Conservation (phyloP, 306 rosid genomes). For the Dryas octopetala region DNA sequence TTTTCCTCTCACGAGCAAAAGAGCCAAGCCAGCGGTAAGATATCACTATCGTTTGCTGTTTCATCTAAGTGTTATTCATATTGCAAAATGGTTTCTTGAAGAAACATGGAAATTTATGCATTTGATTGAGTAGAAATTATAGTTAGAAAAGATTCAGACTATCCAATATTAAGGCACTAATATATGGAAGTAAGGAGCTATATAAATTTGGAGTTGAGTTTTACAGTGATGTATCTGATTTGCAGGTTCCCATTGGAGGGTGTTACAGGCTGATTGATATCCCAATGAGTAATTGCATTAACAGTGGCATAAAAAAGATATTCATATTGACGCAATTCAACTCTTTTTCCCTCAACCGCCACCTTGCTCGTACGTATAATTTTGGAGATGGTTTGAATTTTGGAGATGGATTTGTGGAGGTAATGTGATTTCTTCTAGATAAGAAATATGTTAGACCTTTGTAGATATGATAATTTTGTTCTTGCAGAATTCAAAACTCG, state of each 20-base stretch:
- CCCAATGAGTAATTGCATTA: constrained; percentile 96
- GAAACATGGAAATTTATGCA: not conserved
- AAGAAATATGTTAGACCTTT: not conserved
- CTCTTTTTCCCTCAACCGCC: constrained; percentile 90
- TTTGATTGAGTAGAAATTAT: not conserved
- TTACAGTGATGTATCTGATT: not conserved
- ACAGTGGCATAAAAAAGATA: constrained; percentile 82
- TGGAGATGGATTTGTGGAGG: constrained; percentile 94
- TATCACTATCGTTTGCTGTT: not conserved
- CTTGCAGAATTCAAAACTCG: not conserved
- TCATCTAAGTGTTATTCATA: not conserved
- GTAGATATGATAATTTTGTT: not conserved
- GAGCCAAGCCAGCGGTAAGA: constrained; percentile 92
- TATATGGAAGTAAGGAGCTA: not conserved
- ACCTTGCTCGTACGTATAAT: constrained; percentile 70
- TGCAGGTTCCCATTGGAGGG: constrained; percentile 94
- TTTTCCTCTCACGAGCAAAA: constrained; percentile 80
- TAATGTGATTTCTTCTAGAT: constrained; percentile 16
- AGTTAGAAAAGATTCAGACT: not conserved
- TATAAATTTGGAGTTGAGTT: not conserved
- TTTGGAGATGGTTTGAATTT: constrained; percentile 77
- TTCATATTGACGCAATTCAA: constrained; percentile 80
- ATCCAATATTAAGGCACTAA: too few relatives aligned
- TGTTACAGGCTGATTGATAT: constrained; percentile 86
- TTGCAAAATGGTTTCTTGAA: not conserved